Evolutionary conservation across 768 basidiomycete species (phyloP).

Genomic region (Cytidiella melzeri): DNA sequence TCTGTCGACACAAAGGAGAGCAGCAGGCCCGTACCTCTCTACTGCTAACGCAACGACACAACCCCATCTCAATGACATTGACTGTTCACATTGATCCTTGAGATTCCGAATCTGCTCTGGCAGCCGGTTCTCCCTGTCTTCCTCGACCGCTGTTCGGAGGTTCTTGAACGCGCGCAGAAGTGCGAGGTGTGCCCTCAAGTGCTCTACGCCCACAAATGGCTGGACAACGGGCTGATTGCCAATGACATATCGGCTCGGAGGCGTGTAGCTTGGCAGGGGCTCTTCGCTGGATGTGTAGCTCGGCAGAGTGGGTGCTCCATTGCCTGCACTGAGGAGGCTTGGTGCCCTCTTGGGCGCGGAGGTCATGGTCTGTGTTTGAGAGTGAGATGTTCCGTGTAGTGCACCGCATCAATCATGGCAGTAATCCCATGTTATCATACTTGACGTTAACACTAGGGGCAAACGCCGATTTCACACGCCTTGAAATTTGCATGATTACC

Average conservation of each 20-base stretch:
- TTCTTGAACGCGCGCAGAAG: slow-evolving; percentile 12
- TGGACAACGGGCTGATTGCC: background rate
- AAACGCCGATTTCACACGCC: too few relatives aligned
- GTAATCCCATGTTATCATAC: too few relatives aligned
- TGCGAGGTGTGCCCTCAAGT: slow-evolving; percentile 13
- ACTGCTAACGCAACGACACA: background rate
- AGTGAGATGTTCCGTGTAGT: too few relatives aligned
- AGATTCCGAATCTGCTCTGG: background rate
- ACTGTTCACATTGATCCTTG: too few relatives aligned
- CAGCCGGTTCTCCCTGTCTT: background rate
- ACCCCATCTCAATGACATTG: background rate
- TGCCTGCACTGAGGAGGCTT: background rate
- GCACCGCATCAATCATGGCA: too few relatives aligned
- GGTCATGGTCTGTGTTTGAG: too few relatives aligned
- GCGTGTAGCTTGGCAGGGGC: slow-evolving; percentile 3
- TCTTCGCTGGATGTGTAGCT: background rate
- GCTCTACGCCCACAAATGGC: slow-evolving; percentile 9
- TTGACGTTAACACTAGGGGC: too few relatives aligned
- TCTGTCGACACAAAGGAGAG: background rate
- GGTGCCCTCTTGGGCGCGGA: background rate
- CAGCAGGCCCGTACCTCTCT: background rate
- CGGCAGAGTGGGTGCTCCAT: background rate
- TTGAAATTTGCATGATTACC: too few relatives aligned
- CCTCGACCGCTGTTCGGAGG: slow-evolving; percentile 4
- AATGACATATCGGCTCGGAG: background rate